Percentiles rank a stretch among this genome's conserved stretches.
Conservation (phyloP, 495 filamentous ascomycete genomes). For the Xylaria flabelliformis region DNA sequence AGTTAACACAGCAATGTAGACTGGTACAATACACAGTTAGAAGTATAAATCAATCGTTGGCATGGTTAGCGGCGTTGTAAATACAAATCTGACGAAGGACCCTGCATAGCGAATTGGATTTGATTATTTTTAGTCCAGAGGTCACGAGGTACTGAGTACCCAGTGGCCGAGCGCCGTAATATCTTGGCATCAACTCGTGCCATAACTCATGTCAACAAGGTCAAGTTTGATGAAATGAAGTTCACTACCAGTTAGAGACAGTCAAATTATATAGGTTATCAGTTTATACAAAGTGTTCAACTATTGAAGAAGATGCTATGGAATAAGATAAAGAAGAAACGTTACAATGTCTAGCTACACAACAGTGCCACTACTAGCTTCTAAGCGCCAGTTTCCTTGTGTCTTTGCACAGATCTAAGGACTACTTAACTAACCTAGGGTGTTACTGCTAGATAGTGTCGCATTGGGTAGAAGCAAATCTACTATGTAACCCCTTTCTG, state of each 20-base stretch:
- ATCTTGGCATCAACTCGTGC: not conserved
- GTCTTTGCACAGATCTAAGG: not conserved
- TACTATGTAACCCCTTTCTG: not conserved
- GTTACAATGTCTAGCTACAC: not conserved
- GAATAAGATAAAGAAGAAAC: not conserved
- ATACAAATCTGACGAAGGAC: constrained; percentile 3
- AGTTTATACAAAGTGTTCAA: not conserved
- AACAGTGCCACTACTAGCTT: not conserved
- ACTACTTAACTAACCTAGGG: not conserved
- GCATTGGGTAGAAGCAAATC: not conserved
- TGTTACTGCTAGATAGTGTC: not conserved
- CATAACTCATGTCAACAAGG: not conserved
- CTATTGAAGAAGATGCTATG: not conserved
- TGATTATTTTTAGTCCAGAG: constrained; percentile 21
- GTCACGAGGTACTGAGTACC: not conserved
- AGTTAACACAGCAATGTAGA: not conserved
- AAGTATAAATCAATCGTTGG: not conserved
- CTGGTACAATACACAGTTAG: constrained; percentile 13
- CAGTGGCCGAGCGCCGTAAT: not conserved
- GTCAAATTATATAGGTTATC: not conserved
- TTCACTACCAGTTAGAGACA: too few species aligned
- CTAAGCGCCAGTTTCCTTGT: not conserved
- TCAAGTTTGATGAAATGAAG: not conserved
- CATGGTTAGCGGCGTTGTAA: constrained; percentile 8
- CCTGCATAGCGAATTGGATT: not conserved